These are phyloP conservation scores for Byssothecium circinans DNA, from an alignment of 2,329 filamentous ascomycete genomes.

Conservation along the genomic window DNA sequence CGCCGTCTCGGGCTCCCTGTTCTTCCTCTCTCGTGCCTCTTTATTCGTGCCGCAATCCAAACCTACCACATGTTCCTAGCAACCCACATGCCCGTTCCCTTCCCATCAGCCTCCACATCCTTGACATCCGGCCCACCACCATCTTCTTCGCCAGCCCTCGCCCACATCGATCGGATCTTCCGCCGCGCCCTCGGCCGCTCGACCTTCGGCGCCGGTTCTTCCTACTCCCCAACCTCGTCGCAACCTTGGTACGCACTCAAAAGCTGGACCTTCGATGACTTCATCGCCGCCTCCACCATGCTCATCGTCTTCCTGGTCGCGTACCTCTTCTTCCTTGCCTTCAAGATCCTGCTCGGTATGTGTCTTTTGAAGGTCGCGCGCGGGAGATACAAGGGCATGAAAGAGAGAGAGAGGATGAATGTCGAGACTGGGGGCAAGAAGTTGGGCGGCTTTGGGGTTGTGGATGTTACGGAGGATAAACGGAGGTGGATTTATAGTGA, in stretches of 20 bases:
- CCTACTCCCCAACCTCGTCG: conserved; percentile 33
- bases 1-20: conserved; percentile 87
- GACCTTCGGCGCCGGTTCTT: conserved; percentile 59
- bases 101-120: conserved; percentile 67
- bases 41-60: conserved; percentile 91
- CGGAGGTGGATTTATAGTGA: conserved; percentile 84
- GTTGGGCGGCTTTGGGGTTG: conserved; percentile 78
- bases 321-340: conserved; percentile 80
- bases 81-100: conserved; percentile 76
- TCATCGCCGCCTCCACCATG: conserved; percentile 78
- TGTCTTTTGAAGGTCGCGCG: conserved; percentile 76
- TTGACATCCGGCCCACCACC: conserved; percentile 62
- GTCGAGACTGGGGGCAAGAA: conserved; percentile 72
- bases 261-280: conserved; percentile 68
- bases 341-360: conserved; percentile 87
- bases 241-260: conserved; percentile 32
- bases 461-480: conserved; percentile 88
- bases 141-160: conserved; percentile 74
- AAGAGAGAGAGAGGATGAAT: conserved; percentile 59
- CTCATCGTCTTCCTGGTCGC: conserved; percentile 79
- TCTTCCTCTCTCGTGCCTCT: conserved; percentile 89
- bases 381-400: conserved; percentile 79
- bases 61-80: conserved; percentile 98
- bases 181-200: conserved; percentile 75
- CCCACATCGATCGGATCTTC: conserved; percentile 76